Evolutionary conservation across 2,329 filamentous ascomycete genomes (phyloP).

Genomic region (Phyllosticta citrichinensis): DNA sequence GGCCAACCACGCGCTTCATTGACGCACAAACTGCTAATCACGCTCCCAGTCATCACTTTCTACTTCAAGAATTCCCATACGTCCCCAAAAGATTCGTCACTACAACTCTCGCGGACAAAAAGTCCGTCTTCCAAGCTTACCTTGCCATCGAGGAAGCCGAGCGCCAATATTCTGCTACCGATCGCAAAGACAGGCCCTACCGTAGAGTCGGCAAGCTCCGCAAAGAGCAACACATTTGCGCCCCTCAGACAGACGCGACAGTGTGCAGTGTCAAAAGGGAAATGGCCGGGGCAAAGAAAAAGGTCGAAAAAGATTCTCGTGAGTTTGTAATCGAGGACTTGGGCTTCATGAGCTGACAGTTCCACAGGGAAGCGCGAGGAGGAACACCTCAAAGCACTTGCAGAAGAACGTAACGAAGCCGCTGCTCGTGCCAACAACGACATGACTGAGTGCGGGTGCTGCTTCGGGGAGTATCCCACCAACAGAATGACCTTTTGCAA

Average conservation of each 20-base stretch:
- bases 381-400: conserved; percentile 15
- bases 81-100: conserved; percentile 28
- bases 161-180: conserved; percentile 24
- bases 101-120: conserved; percentile 18
- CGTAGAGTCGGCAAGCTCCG: conserved; percentile 13
- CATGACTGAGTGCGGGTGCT: conserved; percentile 59
- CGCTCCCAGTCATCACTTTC: conserved; percentile 18
- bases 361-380: conserved; percentile 19
- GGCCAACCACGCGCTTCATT: neutral
- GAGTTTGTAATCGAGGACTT: conserved; percentile 4
- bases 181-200: conserved; percentile 15
- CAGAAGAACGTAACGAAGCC: conserved; percentile 28
- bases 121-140: conserved; percentile 31
- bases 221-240: neutral
- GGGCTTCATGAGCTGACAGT: conserved; percentile 5
- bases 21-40: neutral
- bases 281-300: conserved; percentile 19
- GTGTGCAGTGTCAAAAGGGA: conserved; percentile 3
- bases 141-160: conserved; percentile 22
- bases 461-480: conserved; percentile 55
- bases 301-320: conserved; percentile 16
- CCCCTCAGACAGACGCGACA: neutral
- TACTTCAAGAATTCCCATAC: conserved; percentile 33
- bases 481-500: conserved; percentile 62
- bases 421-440: conserved; percentile 29